Evolutionary conservation across 257 asterid species (phyloP).

Genomic region (Sherardia arvensis): DNA sequence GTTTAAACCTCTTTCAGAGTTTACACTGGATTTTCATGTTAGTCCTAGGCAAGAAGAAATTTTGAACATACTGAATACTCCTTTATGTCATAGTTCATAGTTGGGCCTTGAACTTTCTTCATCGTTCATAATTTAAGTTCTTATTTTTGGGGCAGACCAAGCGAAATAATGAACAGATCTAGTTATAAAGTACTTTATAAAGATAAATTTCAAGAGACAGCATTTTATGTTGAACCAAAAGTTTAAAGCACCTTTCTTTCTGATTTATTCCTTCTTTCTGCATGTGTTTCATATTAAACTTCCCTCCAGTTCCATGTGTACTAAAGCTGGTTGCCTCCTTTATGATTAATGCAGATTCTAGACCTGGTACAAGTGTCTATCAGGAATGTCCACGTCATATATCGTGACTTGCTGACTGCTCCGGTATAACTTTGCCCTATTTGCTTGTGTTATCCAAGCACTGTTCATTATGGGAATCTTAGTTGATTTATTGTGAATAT

Average conservation of each 20-base stretch:
- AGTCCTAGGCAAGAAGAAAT: background rate
- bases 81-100: too few relatives aligned
- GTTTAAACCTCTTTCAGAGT: background rate
- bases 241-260: background rate
- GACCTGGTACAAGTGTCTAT: conserved; percentile 90
- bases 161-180: background rate
- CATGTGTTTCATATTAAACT: background rate
- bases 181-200: background rate
- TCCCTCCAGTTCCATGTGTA: conserved; percentile 4
- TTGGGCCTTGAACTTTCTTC: too few relatives aligned
- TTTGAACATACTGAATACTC: too few relatives aligned
- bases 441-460: background rate
- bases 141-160: too few relatives aligned
- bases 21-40: background rate
- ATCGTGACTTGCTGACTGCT: conserved; percentile 35
- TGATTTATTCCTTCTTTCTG: background rate
- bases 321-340: conserved; percentile 10
- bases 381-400: conserved; percentile 72
- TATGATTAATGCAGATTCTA: conserved; percentile 54
- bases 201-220: background rate
- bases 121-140: too few relatives aligned
- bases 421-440: conserved; percentile 39
- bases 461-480: background rate
- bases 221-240: background rate
- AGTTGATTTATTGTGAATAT: background rate